Evolutionary conservation across 768 basidiomycete species (phyloP), one percentile per base, ranked within the genome.

Genomic region (Mycena epipterygia): DNA sequence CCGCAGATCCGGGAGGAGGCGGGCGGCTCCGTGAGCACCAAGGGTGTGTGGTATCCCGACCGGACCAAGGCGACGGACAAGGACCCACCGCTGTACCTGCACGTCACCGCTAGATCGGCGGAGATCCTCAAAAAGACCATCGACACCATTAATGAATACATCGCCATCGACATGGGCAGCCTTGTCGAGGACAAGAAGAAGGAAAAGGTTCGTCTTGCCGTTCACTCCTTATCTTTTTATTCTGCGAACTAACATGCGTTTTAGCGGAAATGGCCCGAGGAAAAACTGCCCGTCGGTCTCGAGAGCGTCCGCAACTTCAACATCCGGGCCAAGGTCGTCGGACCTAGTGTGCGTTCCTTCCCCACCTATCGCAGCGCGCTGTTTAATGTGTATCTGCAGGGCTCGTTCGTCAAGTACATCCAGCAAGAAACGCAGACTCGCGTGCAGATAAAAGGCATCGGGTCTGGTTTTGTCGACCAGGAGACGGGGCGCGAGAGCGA

Each of bases 321-420:
- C 80, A 92, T 99, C 57, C 88, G 97, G 64, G 97, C 97, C 27
- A 99, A 99, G 81, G 96, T 98, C 23, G 97, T 99, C 32, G 97
- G 97, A 17, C 97, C 97, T 16, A 91, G 90, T 71, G 96, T 96
- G 80, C 67, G 89, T 85, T 14, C 17, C 14, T 14, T 27, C 5
- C 35, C 25, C 39, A 5, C 9, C 25, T 29, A 11, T 17, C n/a
- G 12, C 12, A 3, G 19, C 46, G 12, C 51, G 5, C 21, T 59
- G 30, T 59, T 48, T 69, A 29, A 57, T 44, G 9, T 35, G 39
- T 29, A 6, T 41, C 13, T 58, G 12, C 79, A 95, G 94, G 97
- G 97, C 73, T 91, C 95, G 73, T 99, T 98, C 77, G 97, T 99
- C 74, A 99, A 99, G 82, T 96, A 96, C 79, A 99, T 99, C 57